Conservation (phyloP, 495 filamentous ascomycete genomes). For the Patellaria atrata region DNA sequence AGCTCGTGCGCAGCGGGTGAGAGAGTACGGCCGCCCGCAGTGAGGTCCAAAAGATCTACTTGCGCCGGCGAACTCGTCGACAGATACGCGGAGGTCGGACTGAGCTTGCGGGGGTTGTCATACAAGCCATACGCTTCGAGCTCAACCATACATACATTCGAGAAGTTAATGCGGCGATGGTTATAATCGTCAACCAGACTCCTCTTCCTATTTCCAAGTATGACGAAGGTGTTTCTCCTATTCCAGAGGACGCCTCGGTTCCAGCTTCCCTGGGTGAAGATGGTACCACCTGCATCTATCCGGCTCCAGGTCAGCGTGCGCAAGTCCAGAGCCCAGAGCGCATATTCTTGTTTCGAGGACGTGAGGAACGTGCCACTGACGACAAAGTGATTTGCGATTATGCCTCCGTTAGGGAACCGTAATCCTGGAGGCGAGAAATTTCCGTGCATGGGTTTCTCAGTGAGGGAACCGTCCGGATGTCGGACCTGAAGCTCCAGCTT, state of each 20-base stretch:
- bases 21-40: constrained; percentile 52
- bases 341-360: constrained; percentile 95
- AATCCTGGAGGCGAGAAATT: constrained; percentile 78
- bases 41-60: constrained; percentile 17
- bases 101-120: constrained; percentile 71
- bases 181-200: constrained; percentile 98
- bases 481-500: constrained; percentile 89
- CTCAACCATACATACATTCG: constrained; percentile 89
- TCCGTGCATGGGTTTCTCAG: constrained; percentile 79
- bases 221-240: constrained; percentile 82
- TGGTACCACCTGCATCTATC: constrained; percentile 86
- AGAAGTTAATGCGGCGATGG: constrained; percentile 93
- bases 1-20: constrained; percentile 67
- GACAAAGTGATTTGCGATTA: constrained; percentile 89
- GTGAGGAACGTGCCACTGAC: constrained; percentile 95
- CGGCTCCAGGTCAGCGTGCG: constrained; percentile 80
- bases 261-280: constrained; percentile 94
- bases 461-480: constrained; percentile 65
- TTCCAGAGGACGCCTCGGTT: constrained; percentile 89
- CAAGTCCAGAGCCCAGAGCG: constrained; percentile 87
- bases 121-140: constrained; percentile 93
- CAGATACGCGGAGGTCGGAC: constrained; percentile 62
- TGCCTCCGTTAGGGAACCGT: constrained; percentile 85
- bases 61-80: constrained; percentile 56
- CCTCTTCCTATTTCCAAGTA: constrained; percentile 81